These are phyloP conservation scores for Spergularia azorica DNA, from an alignment of 179 eudicot species.

Conservation along the genomic window DNA sequence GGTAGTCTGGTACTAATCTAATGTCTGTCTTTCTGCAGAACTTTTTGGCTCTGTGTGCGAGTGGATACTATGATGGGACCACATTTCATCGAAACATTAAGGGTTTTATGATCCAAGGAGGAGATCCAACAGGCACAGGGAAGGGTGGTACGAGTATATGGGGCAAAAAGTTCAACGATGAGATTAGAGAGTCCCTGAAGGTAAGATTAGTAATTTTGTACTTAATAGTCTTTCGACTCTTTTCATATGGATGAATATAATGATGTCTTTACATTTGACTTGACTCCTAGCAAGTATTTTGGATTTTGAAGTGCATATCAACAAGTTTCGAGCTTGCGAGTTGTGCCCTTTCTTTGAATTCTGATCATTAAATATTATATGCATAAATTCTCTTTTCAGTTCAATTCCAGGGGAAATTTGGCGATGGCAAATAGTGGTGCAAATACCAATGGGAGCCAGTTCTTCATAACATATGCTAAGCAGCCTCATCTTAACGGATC, in stretches of 20 bases:
- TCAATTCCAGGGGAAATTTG: slow-evolving; percentile 88
- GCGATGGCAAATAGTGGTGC: slow-evolving; percentile 96
- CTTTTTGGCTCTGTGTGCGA: slow-evolving; percentile 93
- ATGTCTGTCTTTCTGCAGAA: slow-evolving; percentile 51
- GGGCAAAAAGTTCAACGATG: slow-evolving; percentile 95
- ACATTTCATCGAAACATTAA: slow-evolving; percentile 94
- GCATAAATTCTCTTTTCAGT: slow-evolving; percentile 43
- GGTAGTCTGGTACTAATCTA: neutral
- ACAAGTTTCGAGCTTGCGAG: slow-evolving; percentile 5
- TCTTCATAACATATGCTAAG: slow-evolving; percentile 82
- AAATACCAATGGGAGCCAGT: slow-evolving; percentile 95
- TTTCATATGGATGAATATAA: neutral
- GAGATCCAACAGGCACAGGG: slow-evolving; percentile 95
- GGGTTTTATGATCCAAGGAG: slow-evolving; percentile 99
- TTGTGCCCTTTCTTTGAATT: slow-evolving; percentile 5
- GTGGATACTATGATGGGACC: slow-evolving; percentile 92
- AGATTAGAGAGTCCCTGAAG: slow-evolving; percentile 96
- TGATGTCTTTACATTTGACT: neutral
- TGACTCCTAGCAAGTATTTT: neutral
- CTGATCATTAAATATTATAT: neutral
- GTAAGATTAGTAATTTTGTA: slow-evolving; percentile 34
- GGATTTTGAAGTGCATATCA: neutral
- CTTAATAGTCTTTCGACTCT: neutral
- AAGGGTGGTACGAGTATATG: slow-evolving; percentile 98
- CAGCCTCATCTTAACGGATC: slow-evolving; percentile 96